Evolutionary conservation across 2,329 filamentous ascomycete species (phyloP).

Genomic region (Diaporthe sp.): DNA sequence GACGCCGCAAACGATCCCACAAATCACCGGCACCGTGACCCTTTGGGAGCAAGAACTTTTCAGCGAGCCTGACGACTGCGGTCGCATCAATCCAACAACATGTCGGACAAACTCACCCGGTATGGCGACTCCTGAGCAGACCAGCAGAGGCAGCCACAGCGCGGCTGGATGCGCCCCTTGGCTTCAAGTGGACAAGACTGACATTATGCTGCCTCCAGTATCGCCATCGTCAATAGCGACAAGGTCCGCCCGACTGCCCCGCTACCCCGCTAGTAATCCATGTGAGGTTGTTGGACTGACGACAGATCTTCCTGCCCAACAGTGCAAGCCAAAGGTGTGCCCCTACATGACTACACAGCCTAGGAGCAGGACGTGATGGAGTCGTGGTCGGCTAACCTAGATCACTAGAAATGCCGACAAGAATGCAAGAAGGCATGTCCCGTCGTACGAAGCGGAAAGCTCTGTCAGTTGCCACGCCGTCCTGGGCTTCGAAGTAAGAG

Average conservation of each 20-base stretch:
- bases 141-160: not conserved
- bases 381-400: slow-evolving; percentile 35
- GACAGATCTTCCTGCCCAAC: slow-evolving; percentile 47
- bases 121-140: slow-evolving; percentile 57
- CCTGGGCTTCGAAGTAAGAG: slow-evolving; percentile 28
- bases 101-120: slow-evolving; percentile 97
- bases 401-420: slow-evolving; percentile 89
- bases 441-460: slow-evolving; percentile 95
- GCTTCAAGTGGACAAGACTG: slow-evolving; percentile 42
- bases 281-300: slow-evolving; percentile 52
- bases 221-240: slow-evolving; percentile 98
- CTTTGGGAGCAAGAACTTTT: slow-evolving; percentile 32
- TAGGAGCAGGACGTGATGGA: too few relatives aligned
- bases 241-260: slow-evolving; percentile 75
- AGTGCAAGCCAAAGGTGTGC: slow-evolving; percentile 89
- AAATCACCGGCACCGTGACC: not conserved
- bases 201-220: slow-evolving; percentile 69
- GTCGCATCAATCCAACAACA: slow-evolving; percentile 58
- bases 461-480: slow-evolving; percentile 75
- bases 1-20: not conserved
- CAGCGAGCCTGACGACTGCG: slow-evolving; percentile 30
- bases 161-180: not conserved
- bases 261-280: slow-evolving; percentile 53
- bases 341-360: not conserved
- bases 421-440: slow-evolving; percentile 99